Conservation (phyloP, 2,329 filamentous ascomycete genomes). For the Talaromyces sp. region DNA sequence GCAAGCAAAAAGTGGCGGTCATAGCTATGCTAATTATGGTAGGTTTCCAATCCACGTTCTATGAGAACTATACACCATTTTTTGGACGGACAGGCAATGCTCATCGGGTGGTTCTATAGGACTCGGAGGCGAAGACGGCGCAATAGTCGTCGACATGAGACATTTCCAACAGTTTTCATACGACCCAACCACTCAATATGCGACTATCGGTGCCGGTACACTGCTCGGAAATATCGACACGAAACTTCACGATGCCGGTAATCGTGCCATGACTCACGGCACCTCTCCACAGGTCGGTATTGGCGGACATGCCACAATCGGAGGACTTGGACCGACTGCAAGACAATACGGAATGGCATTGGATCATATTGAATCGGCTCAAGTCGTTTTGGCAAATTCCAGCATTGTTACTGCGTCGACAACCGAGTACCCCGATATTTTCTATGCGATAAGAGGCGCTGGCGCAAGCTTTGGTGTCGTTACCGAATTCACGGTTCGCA, state of each 20-base stretch:
- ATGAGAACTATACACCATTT: too few relatives aligned
- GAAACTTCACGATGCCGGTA: slow-evolving; percentile 29
- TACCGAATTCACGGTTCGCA: slow-evolving; percentile 38
- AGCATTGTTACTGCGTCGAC: slow-evolving; percentile 31
- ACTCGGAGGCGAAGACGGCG: slow-evolving; percentile 33
- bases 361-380: slow-evolving; percentile 49
- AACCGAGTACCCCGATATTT: slow-evolving; percentile 30
- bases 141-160: slow-evolving; percentile 21
- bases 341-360: slow-evolving; percentile 52
- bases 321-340: slow-evolving; percentile 40
- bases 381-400: slow-evolving; percentile 47
- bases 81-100: too few relatives aligned
- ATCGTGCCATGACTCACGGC: slow-evolving; percentile 39
- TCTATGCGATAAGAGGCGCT: slow-evolving; percentile 37
- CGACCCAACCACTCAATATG: slow-evolving; percentile 29
- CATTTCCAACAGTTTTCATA: slow-evolving; percentile 28
- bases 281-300: slow-evolving; percentile 37
- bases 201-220: slow-evolving; percentile 36
- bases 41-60: too few relatives aligned
- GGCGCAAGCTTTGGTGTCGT: slow-evolving; percentile 39
- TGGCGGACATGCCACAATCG: slow-evolving; percentile 42
- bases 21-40: slow-evolving; percentile 54
- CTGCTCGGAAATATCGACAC: slow-evolving; percentile 32
- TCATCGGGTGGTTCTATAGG: slow-evolving; percentile 20
- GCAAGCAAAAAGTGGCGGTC: slow-evolving; percentile 52